Evolutionary conservation across 1,139 yeast species (phyloP).

Genomic region (Kodamaea anthophila): DNA sequence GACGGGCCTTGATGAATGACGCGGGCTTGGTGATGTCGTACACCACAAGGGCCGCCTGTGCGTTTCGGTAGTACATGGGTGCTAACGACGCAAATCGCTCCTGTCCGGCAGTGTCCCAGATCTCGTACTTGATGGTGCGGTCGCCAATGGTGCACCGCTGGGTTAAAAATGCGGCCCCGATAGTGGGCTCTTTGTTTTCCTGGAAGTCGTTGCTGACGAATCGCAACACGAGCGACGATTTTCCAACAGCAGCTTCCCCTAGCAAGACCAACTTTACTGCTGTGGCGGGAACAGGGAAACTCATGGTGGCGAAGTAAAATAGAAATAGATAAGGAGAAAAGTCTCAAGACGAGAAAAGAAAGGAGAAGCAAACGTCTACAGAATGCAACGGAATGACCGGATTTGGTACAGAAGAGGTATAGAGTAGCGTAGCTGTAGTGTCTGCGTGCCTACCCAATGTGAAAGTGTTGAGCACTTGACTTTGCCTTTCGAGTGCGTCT

Average conservation of each 20-base stretch:
- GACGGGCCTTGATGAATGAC: conserved; percentile 96
- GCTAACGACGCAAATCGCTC: conserved; percentile 95
- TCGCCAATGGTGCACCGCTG: conserved; percentile 91
- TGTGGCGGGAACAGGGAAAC: conserved; percentile 46
- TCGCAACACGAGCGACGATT: conserved; percentile 84
- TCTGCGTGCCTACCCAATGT: too few relatives aligned
- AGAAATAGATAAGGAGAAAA: too few relatives aligned
- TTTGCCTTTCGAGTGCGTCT: too few relatives aligned
- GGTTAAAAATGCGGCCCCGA: conserved; percentile 95
- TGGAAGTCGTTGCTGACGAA: conserved; percentile 95
- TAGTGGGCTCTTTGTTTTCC: conserved; percentile 94
- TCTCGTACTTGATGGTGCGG: conserved; percentile 88
- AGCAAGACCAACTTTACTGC: conserved; percentile 83
- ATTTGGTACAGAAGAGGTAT: too few relatives aligned
- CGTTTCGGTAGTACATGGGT: conserved; percentile 96
- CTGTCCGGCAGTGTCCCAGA: conserved; percentile 99
- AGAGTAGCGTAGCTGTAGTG: too few relatives aligned
- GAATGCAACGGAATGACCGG: too few relatives aligned
- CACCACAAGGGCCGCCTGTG: conserved; percentile 97
- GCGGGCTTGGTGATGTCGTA: conserved; percentile 96
- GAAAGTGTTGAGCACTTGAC: too few relatives aligned
- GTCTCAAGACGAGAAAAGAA: too few relatives aligned
- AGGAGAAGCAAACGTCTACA: too few relatives aligned
- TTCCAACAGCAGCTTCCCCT: conserved; percentile 98
- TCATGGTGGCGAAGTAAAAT: conserved; percentile 20